Evolutionary conservation across 2,329 filamentous ascomycete genomes (phyloP).

Genomic region (Pseudogymnoascus sp.): DNA sequence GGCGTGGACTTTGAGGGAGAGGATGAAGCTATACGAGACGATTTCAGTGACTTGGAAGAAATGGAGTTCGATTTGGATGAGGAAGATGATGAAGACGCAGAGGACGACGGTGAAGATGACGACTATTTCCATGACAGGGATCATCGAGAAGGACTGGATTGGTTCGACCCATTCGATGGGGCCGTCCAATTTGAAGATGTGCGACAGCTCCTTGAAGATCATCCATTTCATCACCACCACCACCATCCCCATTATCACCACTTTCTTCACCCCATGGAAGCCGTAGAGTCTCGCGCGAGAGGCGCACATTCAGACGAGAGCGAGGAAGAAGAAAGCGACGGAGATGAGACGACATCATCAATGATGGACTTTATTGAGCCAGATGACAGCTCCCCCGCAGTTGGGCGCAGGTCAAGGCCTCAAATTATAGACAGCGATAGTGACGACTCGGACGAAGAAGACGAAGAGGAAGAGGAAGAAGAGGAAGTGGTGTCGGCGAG

Average conservation of each 20-base stretch:
- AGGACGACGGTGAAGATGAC: background rate
- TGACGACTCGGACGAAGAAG: constrained; percentile 13
- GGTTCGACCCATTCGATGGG: background rate
- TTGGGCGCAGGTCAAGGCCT: constrained; percentile 4
- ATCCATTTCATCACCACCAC: constrained; percentile 10
- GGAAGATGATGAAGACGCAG: constrained; percentile 21
- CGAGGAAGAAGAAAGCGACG: constrained; percentile 8
- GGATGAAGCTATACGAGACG: constrained; percentile 31
- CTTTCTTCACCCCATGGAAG: background rate
- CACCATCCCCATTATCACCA: constrained; percentile 8
- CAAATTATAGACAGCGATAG: constrained; percentile 11
- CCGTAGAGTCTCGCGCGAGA: background rate
- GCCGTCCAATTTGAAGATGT: background rate
- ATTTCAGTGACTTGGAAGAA: constrained; percentile 38
- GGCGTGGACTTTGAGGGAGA: constrained; percentile 41
- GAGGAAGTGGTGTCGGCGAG: constrained; percentile 8
- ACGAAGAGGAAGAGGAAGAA: constrained; percentile 19
- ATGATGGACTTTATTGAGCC: constrained; percentile 12
- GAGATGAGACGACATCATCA: constrained; percentile 11
- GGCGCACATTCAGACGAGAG: constrained; percentile 16
- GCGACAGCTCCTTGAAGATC: background rate
- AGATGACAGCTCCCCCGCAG: background rate
- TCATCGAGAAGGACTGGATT: background rate
- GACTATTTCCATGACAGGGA: constrained; percentile 5
- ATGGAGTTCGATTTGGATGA: constrained; percentile 28